Conservation (phyloP, 2,329 filamentous ascomycete genomes). For the Sporothrix sp. region DNA sequence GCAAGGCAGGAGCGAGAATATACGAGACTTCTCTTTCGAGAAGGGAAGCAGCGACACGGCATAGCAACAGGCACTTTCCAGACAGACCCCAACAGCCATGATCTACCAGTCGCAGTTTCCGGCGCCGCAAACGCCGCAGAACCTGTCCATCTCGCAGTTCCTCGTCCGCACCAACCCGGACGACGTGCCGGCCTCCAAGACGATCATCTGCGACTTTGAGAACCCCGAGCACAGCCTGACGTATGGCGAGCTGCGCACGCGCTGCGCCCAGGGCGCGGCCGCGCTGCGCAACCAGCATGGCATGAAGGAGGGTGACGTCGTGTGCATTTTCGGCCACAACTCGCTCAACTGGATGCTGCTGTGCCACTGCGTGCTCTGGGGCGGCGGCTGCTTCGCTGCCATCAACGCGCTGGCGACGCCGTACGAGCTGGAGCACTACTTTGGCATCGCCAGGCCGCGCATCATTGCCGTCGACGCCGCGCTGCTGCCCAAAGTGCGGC, state of each 20-base stretch:
- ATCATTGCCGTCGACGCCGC: slow-evolving; percentile 9
- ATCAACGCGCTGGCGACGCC: slow-evolving; percentile 4
- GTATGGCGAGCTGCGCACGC: slow-evolving; percentile 11
- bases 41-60: background rate
- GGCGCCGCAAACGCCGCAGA: slow-evolving; percentile 15
- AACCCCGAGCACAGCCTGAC: slow-evolving; percentile 11
- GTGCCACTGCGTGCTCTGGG: slow-evolving; percentile 10
- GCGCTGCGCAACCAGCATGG: background rate
- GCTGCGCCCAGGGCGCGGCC: slow-evolving; percentile 5
- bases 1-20: background rate
- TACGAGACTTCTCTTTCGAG: too few species aligned
- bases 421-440: slow-evolving; percentile 8
- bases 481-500: background rate
- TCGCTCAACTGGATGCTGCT: slow-evolving; percentile 12
- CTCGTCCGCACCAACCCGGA: slow-evolving; percentile 20
- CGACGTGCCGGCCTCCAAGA: slow-evolving; percentile 18
- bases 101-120: slow-evolving; percentile 8
- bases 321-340: slow-evolving; percentile 6
- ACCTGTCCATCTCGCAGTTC: slow-evolving; percentile 21
- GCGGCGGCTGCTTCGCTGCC: slow-evolving; percentile 2
- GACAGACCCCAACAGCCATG: background rate
- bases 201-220: slow-evolving; percentile 20
- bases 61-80: background rate
- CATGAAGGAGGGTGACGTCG: slow-evolving; percentile 5
- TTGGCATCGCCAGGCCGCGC: background rate